Conservation (phyloP, 2,329 filamentous ascomycete species). For the Davidsoniella virescens region DNA sequence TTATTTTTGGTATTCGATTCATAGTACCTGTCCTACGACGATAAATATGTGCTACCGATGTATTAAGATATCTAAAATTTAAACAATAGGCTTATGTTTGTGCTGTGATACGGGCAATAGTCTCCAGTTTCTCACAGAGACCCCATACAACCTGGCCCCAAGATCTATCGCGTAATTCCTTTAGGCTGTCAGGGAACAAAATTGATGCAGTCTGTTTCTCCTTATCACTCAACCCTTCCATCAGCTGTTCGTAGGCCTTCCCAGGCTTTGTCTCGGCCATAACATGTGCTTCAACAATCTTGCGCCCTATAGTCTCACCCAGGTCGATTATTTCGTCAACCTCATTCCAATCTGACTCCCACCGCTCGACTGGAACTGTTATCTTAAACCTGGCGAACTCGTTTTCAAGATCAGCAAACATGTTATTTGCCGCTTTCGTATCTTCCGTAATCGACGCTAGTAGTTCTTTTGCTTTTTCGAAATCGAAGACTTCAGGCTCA, state of each 20-base stretch:
- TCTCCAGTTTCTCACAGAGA: constrained; percentile 11
- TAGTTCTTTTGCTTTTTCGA: background rate
- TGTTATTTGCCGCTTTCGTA: constrained; percentile 1
- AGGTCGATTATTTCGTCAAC: constrained; percentile 12
- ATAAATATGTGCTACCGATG: too few relatives aligned
- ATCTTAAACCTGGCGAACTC: constrained; percentile 1
- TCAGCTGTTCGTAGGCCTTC: constrained; percentile 5
- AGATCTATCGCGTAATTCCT: constrained; percentile 6
- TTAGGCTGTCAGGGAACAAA: constrained; percentile 13
- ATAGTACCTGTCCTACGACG: background rate
- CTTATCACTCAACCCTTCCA: constrained; percentile 6
- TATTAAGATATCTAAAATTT: background rate
- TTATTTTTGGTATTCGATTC: background rate
- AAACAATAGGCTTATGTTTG: background rate
- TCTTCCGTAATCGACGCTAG: background rate
- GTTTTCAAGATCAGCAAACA: constrained; percentile 10
- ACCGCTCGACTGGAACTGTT: background rate
- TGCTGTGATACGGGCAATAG: constrained; percentile 6
- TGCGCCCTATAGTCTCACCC: constrained; percentile 10
- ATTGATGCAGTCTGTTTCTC: constrained; percentile 9
- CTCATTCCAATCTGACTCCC: constrained; percentile 11
- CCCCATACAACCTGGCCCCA: constrained; percentile 13
- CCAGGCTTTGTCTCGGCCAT: constrained; percentile 10
- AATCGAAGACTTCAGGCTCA: background rate
- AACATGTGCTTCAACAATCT: constrained; percentile 11